Base-by-base conservation (phyloP, 208 protist species). In the Acanthamoeba castellanii region DNA sequence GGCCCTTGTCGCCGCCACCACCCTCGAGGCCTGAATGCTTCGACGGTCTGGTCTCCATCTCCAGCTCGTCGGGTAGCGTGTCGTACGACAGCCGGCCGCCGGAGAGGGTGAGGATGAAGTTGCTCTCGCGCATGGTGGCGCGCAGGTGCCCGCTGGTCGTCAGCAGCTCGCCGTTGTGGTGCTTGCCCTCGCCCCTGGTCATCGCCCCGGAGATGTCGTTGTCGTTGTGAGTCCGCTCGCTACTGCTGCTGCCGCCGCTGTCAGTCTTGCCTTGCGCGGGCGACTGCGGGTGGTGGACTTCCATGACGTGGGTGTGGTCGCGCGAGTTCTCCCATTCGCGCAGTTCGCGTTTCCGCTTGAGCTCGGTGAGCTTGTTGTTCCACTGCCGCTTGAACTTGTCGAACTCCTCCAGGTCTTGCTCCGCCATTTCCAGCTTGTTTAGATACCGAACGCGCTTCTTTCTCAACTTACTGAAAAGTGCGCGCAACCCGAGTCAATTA, bases 361-460 rank as follows among this genome's bases (percentile, higher is more conserved):
- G 42, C 50, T 88, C 81, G 13, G 50, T 45, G 45, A 88, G 81
- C 81, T 64, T 88, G 27, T 64, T 55, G 52, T 88, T 88, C 81
- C 81, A 88, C n/a, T 64, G 6, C 20, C 25, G 25, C 52, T 88
- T 88, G 50, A 88, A 88, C n/a, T 88, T 88, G 50, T 66, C 42
- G 52, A 88, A 88, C 81, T 88, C 81, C 13, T 8, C 81, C 81
- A 88, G 52, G 27, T 88, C 81, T n/a, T 88, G 81, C 50, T 88
- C 81, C 18, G 81, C 81, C 45, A 45, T 88, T n/a, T 88, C 81
- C 81, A 88, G 81, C 27, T 64, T 27, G n/a, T 88, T 64, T 6
- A 88, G 81, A 27, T 42, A 64, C 13, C 50, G 22, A 1, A 88
- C 50, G 22, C 81, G 45, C 81, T 88, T 88, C 76, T 85, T 85